Base-by-base conservation (phyloP, 2,329 filamentous ascomycete species). In the Colletotrichum agaves region DNA sequence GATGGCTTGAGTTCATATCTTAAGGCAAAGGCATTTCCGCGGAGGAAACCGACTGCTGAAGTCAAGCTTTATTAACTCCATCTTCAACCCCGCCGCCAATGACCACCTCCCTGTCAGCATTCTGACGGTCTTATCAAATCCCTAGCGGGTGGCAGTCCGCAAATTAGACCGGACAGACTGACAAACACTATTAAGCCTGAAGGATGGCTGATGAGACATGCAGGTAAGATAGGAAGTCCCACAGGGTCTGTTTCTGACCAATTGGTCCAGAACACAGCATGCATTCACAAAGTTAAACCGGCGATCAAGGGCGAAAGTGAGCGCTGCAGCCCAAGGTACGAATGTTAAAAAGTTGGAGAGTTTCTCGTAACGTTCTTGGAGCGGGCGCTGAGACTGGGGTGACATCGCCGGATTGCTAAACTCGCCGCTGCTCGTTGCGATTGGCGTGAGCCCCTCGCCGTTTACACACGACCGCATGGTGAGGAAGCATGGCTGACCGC, bases 51-150 rank as follows among this genome's bases (percentile, higher is more conserved):
- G 63, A 27, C 49, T 62, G 21, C 63, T 58, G 58, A 17, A 35
- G 33, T 55, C 63, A 66, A 67, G 63, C 60, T 67, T 67, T n/a
- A n/a, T 67, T 58, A 63, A 58, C 43, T 23, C 60, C 60, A 52
- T 21, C 33, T 19, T 50, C 27, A 15, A 21, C 47, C 41, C 49
- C 41, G 21, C 13, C 47, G 56, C 23, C 56, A 33, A 37, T 37
- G 50, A n/a, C n/a, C 17, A 17, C 13, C 55, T 60, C 17, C 46
- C 61, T 53, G 56, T 60, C 55, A 50, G 53, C 52, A 59, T 27
- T 13, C 13, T 15, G 17, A 35, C 19, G 23, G 47, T 41, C 63
- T 66, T 66, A 66, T 47, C 49, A 66, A 50, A 62, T 41, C 41
- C 35, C 58, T 50, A 63, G 19, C 23, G 21, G 2, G 27, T 67